Evolutionary conservation across 768 basidiomycete species (phyloP).

Genomic region (Suillus bovinus): DNA sequence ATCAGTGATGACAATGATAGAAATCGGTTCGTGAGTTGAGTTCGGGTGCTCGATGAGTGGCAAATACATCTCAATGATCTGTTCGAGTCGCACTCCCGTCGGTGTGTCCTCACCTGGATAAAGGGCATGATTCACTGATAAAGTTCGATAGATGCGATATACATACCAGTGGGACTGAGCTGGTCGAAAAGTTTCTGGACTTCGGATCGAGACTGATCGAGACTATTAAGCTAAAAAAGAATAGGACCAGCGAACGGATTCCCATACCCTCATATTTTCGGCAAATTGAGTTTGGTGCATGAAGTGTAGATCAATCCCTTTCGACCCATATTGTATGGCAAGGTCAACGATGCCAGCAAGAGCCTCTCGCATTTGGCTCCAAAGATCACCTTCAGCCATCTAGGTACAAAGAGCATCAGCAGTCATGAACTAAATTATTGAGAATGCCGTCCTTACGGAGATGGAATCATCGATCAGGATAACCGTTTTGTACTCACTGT

Average conservation of each 20-base stretch:
- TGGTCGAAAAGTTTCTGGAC: constrained; percentile 28
- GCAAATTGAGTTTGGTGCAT: constrained; percentile 37
- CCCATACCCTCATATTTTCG: constrained; percentile 25
- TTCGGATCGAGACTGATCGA: constrained; percentile 21
- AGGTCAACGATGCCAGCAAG: constrained; percentile 41
- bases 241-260: background rate
- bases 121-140: background rate
- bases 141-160: constrained; percentile 1
- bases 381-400: constrained; percentile 43
- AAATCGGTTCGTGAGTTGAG: constrained; percentile 36
- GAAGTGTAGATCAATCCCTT: constrained; percentile 44
- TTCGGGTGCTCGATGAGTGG: constrained; percentile 29
- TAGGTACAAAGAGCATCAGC: constrained; percentile 8
- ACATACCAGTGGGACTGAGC: constrained; percentile 24
- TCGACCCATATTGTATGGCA: constrained; percentile 36
- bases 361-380: constrained; percentile 41
- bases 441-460: constrained; percentile 27
- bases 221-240: background rate
- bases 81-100: constrained; percentile 37
- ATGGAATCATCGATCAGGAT: constrained; percentile 43
- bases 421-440: background rate
- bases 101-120: constrained; percentile 36
- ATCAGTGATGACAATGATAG: constrained; percentile 39
- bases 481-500: constrained; percentile 42
- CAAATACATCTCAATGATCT: constrained; percentile 39